These are phyloP conservation scores for Gnomoniopsis smithogilvyi DNA, from an alignment of 2,329 filamentous ascomycete species.

Conservation along the genomic window DNA sequence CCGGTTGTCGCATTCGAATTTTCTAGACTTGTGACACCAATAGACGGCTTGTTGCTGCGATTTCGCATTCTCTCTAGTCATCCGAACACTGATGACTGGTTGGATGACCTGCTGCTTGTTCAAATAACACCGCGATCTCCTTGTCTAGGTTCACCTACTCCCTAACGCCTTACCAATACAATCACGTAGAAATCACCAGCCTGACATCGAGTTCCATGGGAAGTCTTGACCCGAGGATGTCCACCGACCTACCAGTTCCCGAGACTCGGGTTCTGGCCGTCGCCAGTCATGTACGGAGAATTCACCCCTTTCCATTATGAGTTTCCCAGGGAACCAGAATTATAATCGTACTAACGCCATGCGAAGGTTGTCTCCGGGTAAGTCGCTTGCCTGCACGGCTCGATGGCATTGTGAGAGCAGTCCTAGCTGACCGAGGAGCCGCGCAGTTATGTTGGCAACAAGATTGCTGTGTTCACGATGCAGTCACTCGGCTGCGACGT, in stretches of 20 bases:
- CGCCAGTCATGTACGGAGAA: constrained; percentile 81
- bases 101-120: neutral
- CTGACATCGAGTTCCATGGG: neutral
- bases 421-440: constrained; percentile 11
- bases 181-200: neutral
- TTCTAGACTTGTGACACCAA: constrained; percentile 9
- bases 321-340: constrained; percentile 30
- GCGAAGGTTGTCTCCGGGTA: constrained; percentile 43
- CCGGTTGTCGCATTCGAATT: constrained; percentile 12
- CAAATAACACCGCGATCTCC: too few species aligned
- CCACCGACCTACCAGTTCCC: constrained; percentile 42
- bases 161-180: neutral
- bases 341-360: constrained; percentile 16
- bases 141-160: neutral
- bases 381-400: constrained; percentile 15
- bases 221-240: constrained; percentile 27
- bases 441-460: constrained; percentile 90
- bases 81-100: neutral
- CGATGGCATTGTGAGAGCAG: neutral
- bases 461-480: constrained; percentile 92
- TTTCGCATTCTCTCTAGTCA: neutral
- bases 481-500: constrained; percentile 93
- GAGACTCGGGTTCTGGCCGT: constrained; percentile 75
- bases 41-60: neutral
- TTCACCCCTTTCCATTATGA: constrained; percentile 18